Conservation (phyloP, 805 yeast genomes). For the Phaffomyces antillensis region DNA sequence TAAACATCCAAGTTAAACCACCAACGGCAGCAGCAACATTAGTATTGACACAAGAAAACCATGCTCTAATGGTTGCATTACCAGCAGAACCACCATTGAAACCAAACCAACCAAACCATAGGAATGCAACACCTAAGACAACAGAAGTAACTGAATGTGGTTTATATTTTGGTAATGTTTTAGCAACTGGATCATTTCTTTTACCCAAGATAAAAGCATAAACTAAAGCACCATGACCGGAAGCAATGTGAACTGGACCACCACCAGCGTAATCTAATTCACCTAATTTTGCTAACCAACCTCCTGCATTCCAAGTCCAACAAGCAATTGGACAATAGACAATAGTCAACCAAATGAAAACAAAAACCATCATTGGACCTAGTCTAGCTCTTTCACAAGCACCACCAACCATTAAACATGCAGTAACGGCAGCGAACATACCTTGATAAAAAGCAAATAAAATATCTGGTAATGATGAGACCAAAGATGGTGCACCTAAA, state of each 20-base stretch:
- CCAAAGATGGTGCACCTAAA: conserved; percentile 72
- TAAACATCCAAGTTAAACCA: conserved; percentile 89
- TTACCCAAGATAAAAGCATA: conserved; percentile 89
- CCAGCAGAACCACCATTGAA: conserved; percentile 99
- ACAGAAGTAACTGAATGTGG: conserved; percentile 91
- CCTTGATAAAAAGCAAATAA: conserved; percentile 90
- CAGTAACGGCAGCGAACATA: conserved; percentile 93
- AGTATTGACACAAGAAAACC: conserved; percentile 91
- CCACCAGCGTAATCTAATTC: conserved; percentile 97
- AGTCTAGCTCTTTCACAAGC: conserved; percentile 96
- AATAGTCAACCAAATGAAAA: conserved; percentile 89
- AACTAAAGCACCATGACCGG: conserved; percentile 93
- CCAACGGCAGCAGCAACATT: conserved; percentile 91
- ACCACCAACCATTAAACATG: conserved; percentile 93
- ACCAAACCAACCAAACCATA: conserved; percentile 99
- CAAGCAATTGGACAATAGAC: conserved; percentile 95
- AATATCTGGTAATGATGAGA: conserved; percentile 74
- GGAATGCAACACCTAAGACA: conserved; percentile 86
- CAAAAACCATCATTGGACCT: conserved; percentile 93
- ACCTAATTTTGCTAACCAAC: conserved; percentile 83
- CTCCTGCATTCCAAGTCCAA: conserved; percentile 95
- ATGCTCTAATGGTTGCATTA: conserved; percentile 85
- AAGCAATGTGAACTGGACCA: conserved; percentile 93
- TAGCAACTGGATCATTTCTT: conserved; percentile 76
- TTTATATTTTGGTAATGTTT: conserved; percentile 77